Evolutionary conservation across 1,284 basidiomycete genomes (phyloP).

Genomic region (Irpex sp.): DNA sequence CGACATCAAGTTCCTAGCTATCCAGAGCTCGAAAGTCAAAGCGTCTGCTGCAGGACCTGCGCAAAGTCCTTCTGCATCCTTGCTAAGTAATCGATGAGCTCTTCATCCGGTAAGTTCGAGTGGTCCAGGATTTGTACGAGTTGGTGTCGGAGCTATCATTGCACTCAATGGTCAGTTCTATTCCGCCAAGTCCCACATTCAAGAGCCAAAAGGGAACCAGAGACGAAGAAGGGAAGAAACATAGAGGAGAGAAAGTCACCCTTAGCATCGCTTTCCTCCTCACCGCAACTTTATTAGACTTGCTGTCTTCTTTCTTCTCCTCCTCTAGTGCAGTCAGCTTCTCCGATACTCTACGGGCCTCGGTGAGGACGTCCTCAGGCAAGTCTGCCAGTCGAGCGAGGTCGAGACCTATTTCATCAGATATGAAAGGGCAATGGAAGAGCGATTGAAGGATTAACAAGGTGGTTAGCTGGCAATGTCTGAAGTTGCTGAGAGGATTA

Average conservation of each 20-base stretch:
- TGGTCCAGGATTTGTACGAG: slow-evolving; percentile 66
- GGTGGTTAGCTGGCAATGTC: neutral
- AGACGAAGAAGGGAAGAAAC: slow-evolving; percentile 20
- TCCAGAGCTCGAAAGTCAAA: slow-evolving; percentile 12
- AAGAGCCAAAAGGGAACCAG: neutral
- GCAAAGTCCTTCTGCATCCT: slow-evolving; percentile 69
- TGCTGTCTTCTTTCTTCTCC: slow-evolving; percentile 54
- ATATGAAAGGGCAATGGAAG: neutral
- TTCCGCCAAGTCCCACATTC: too few species aligned
- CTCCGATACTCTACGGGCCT: slow-evolving; percentile 59
- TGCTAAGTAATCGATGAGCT: slow-evolving; percentile 58
- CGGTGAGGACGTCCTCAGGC: slow-evolving; percentile 61
- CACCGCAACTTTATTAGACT: slow-evolving; percentile 52
- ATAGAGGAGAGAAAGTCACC: slow-evolving; percentile 37
- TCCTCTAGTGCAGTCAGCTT: slow-evolving; percentile 59
- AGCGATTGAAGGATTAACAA: neutral
- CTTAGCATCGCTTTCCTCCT: slow-evolving; percentile 67
- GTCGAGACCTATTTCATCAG: slow-evolving; percentile 59
- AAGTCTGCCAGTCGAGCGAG: slow-evolving; percentile 82
- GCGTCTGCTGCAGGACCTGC: slow-evolving; percentile 44
- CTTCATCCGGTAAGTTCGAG: slow-evolving; percentile 64
- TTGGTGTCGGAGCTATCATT: slow-evolving; percentile 59
- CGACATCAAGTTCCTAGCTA: neutral
- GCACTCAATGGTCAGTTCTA: too few species aligned
- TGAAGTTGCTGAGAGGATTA: slow-evolving; percentile 18